Evolutionary conservation across 805 yeast genomes (phyloP).

Genomic region (Clavispora fructus): DNA sequence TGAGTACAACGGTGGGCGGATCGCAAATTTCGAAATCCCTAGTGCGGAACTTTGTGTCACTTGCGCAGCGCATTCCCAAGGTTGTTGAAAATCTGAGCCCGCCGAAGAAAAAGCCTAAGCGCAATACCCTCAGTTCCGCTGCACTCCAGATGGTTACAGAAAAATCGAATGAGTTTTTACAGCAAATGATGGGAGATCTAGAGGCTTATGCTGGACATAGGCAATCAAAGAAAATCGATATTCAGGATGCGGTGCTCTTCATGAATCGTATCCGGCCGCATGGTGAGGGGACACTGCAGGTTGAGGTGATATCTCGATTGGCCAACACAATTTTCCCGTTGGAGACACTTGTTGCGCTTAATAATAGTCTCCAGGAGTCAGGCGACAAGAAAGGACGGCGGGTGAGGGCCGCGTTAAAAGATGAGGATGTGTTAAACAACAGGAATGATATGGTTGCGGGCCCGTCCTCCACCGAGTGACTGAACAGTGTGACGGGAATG

Average conservation of each 20-base stretch:
- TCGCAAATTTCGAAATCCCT: background rate
- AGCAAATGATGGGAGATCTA: slow-evolving; percentile 26
- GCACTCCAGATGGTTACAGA: slow-evolving; percentile 19
- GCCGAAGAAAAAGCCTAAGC: slow-evolving; percentile 2
- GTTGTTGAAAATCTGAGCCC: background rate
- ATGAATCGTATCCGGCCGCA: slow-evolving; percentile 26
- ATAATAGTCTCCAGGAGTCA: slow-evolving; percentile 20
- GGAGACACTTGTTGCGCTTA: slow-evolving; percentile 28
- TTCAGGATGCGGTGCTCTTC: slow-evolving; percentile 32
- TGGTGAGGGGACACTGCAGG: slow-evolving; percentile 9
- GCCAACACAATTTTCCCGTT: slow-evolving; percentile 34
- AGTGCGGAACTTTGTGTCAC: slow-evolving; percentile 10
- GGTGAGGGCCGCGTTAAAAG: background rate
- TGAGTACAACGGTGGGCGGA: background rate
- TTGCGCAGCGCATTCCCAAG: slow-evolving; percentile 9
- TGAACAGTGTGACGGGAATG: too few relatives aligned
- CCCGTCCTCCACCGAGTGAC: too few relatives aligned
- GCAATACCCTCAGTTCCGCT: slow-evolving; percentile 3
- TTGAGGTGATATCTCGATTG: slow-evolving; percentile 22
- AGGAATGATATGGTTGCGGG: background rate
- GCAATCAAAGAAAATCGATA: slow-evolving; percentile 22
- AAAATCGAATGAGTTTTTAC: slow-evolving; percentile 28
- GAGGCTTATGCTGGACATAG: slow-evolving; percentile 33
- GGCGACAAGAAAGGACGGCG: slow-evolving; percentile 1
- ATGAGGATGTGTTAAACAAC: background rate